These are phyloP conservation scores for Acidomyces sp. DNA, from an alignment of 495 filamentous ascomycete species.

Conservation along the genomic window DNA sequence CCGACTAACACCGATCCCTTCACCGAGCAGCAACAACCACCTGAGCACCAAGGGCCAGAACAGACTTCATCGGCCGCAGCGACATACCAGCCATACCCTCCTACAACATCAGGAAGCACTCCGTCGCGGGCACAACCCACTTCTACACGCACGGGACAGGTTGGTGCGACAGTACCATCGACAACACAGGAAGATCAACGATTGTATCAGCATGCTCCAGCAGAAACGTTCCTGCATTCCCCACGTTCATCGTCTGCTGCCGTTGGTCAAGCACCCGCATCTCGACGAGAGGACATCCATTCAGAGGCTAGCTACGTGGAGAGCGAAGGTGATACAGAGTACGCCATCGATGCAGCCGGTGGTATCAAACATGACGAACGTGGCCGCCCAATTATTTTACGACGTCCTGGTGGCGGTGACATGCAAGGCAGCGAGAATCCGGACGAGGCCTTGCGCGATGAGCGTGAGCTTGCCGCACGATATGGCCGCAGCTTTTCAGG, in stretches of 20 bases:
- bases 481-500: slow-evolving; percentile 27
- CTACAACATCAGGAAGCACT: no score
- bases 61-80: slow-evolving; percentile 15
- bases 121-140: no score
- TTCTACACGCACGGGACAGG: no score
- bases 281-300: slow-evolving; percentile 21
- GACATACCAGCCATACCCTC: slow-evolving; percentile 16
- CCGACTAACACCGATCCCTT: slow-evolving; percentile 50
- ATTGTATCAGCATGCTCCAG: slow-evolving; percentile 23
- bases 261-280: not conserved
- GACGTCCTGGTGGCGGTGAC: slow-evolving; percentile 31
- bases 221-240: slow-evolving; percentile 22
- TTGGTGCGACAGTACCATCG: no score
- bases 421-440: slow-evolving; percentile 44
- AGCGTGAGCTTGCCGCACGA: slow-evolving; percentile 34
- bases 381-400: slow-evolving; percentile 28
- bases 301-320: slow-evolving; percentile 42
- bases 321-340: slow-evolving; percentile 41
- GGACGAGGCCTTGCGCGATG: slow-evolving; percentile 38
- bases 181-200: slow-evolving; percentile 8
- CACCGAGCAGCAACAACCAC: slow-evolving; percentile 32
- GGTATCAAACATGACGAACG: slow-evolving; percentile 37
- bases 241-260: slow-evolving; percentile 17
- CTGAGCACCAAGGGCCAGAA: slow-evolving; percentile 24
- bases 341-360: slow-evolving; percentile 34